These are phyloP conservation scores for Phytopythium vexans DNA, from an alignment of 352 stramenopile species.

Conservation along the genomic window DNA sequence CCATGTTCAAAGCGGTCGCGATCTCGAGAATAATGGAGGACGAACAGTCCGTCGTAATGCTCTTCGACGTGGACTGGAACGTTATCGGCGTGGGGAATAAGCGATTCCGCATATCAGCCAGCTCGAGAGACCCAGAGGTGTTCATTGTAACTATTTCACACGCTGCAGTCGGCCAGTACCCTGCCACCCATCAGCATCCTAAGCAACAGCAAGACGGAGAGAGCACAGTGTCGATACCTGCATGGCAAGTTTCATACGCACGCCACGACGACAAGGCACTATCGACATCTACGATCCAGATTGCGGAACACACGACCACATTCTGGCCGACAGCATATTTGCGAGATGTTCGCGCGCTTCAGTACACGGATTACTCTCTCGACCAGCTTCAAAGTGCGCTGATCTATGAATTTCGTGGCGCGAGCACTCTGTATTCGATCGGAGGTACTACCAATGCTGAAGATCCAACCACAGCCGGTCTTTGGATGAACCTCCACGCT, in stretches of 20 bases:
- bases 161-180: conserved; percentile 10
- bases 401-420: conserved; percentile 50
- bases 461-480: neutral
- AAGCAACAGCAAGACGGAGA: conserved; percentile 4
- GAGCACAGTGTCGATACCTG: conserved; percentile 3
- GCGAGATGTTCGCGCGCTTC: conserved; percentile 25
- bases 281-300: neutral
- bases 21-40: conserved; percentile 9
- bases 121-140: conserved; percentile 50
- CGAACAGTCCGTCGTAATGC: conserved; percentile 13
- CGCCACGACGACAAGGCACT: conserved; percentile 13
- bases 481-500: conserved; percentile 52
- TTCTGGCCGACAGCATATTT: conserved; percentile 50
- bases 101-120: conserved; percentile 35
- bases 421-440: conserved; percentile 26
- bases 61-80: conserved; percentile 33
- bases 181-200: conserved; percentile 31
- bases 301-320: conserved; percentile 23
- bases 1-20: conserved; percentile 37
- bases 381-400: conserved; percentile 37
- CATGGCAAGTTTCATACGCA: conserved; percentile 45
- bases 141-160: conserved; percentile 43
- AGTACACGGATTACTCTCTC: conserved; percentile 42
- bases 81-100: conserved; percentile 51
- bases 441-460: conserved; percentile 8